Conservation (phyloP, 176 grass and related monocot species). For the Luzula sylvatica region DNA sequence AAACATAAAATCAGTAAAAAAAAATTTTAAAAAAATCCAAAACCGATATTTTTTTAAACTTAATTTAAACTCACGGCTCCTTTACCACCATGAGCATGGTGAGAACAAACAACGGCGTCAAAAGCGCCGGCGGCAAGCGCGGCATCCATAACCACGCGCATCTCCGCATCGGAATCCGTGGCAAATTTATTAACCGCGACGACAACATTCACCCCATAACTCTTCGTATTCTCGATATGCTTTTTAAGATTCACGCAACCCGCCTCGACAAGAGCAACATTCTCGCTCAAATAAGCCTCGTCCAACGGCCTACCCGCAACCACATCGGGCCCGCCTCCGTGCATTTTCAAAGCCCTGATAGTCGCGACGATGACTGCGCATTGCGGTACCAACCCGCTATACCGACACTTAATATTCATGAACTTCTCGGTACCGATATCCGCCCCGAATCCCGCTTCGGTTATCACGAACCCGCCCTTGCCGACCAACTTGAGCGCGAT, state of each 20-base stretch:
- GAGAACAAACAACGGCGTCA: conserved; percentile 71
- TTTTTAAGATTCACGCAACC: conserved; percentile 81
- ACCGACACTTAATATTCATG: conserved; percentile 98
- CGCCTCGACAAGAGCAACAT: conserved; percentile 78
- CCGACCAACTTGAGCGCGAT: conserved; percentile 92
- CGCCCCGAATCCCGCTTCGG: conserved; percentile 95
- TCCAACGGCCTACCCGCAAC: conserved; percentile 83
- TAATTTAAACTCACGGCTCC: conserved; percentile 56
- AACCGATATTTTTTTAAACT: neutral
- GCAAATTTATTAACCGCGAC: conserved; percentile 94
- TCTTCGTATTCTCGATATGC: conserved; percentile 71
- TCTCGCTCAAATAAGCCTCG: conserved; percentile 79
- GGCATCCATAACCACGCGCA: conserved; percentile 47
- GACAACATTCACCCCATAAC: conserved; percentile 80
- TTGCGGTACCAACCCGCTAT: conserved; percentile 86
- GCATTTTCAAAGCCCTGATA: conserved; percentile 96
- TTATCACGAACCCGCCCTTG: conserved; percentile 89
- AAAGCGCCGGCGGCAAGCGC: conserved; percentile 84
- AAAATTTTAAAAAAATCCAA: neutral
- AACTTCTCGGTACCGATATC: conserved; percentile 99
- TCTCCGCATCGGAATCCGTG: conserved; percentile 81
- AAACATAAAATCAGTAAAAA: neutral
- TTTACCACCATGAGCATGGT: conserved; percentile 97
- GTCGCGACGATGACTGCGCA: conserved; percentile 95
- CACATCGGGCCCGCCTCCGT: conserved; percentile 86